phyloP scores from a whole-genome alignment of 192 early-diverging fungal species.

The Ramicandelaber brevisporus region DNA sequence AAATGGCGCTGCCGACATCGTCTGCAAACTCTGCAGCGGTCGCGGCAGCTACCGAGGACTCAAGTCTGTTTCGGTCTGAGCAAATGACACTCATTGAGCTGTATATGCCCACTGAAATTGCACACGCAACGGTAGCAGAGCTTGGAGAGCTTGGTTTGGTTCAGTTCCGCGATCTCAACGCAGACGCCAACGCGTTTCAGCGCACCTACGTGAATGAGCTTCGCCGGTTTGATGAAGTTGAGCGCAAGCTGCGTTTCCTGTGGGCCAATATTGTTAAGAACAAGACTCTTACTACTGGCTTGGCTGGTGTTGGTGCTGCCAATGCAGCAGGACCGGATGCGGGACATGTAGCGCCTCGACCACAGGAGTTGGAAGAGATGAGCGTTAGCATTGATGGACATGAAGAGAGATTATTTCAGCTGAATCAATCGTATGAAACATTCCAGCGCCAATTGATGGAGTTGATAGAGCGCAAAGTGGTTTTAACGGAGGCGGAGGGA shows the following conservation, averaged over 20 bases:
- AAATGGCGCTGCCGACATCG: too few relatives aligned
- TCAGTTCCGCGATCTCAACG: constrained; percentile 89
- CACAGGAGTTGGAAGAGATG: constrained; percentile 84
- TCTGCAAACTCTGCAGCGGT: too few relatives aligned
- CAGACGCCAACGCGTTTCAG: constrained; percentile 87
- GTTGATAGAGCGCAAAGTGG: constrained; percentile 69
- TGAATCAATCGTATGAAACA: constrained; percentile 67
- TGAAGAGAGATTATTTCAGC: constrained; percentile 55
- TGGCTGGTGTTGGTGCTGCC: constrained; percentile 31
- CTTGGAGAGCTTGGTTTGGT: constrained; percentile 85
- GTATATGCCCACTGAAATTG: constrained; percentile 87
- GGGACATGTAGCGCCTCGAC: constrained; percentile 33
- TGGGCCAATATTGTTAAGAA: constrained; percentile 50
- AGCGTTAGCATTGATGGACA: constrained; percentile 53
- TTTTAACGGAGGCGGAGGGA: constrained; percentile 59
- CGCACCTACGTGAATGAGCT: constrained; percentile 88
- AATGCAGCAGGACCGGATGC: constrained; percentile 16
- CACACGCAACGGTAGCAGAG: constrained; percentile 73
- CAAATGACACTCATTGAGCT: constrained; percentile 87
- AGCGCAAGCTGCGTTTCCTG: constrained; percentile 86
- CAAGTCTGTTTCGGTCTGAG: constrained; percentile 85
- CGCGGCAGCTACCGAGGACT: too few relatives aligned
- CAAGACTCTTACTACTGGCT: too few relatives aligned
- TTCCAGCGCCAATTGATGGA: constrained; percentile 75
- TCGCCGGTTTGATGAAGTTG: constrained; percentile 88